phyloP scores from a whole-genome alignment of 495 filamentous ascomycete species.

The Hypoxylon crocopeplum region DNA sequence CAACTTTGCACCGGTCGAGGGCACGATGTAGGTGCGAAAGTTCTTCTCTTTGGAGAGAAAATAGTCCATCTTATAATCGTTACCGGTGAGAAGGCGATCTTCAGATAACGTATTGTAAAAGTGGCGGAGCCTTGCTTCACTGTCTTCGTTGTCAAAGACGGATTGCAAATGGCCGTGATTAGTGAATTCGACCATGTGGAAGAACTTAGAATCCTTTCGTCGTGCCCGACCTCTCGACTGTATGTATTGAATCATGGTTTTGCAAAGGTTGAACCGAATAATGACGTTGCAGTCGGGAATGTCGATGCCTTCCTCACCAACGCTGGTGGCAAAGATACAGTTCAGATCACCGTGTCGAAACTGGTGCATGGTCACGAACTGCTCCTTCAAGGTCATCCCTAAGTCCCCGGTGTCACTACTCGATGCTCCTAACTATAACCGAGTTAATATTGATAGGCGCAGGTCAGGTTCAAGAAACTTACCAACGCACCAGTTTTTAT shows the following conservation, averaged over 20 bases:
- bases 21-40: constrained; percentile 67
- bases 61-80: constrained; percentile 62
- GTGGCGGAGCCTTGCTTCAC: constrained; percentile 65
- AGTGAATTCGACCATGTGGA: constrained; percentile 77
- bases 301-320: constrained; percentile 95
- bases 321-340: constrained; percentile 88
- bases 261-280: constrained; percentile 87
- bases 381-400: constrained; percentile 69
- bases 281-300: constrained; percentile 95
- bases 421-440: constrained; percentile 46
- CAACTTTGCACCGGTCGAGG: constrained; percentile 76
- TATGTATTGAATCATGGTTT: constrained; percentile 92
- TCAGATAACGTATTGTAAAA: constrained; percentile 81
- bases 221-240: constrained; percentile 93
- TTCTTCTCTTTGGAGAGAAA: constrained; percentile 61
- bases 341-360: constrained; percentile 85
- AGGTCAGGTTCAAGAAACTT: constrained; percentile 42
- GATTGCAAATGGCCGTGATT: constrained; percentile 66
- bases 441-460: background rate
- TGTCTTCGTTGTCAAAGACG: constrained; percentile 61
- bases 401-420: constrained; percentile 43
- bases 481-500: constrained; percentile 73
- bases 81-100: constrained; percentile 72
- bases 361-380: constrained; percentile 75
- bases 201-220: constrained; percentile 76